Conservation (phyloP, 345 rosid species). For the Brassica nigra region DNA sequence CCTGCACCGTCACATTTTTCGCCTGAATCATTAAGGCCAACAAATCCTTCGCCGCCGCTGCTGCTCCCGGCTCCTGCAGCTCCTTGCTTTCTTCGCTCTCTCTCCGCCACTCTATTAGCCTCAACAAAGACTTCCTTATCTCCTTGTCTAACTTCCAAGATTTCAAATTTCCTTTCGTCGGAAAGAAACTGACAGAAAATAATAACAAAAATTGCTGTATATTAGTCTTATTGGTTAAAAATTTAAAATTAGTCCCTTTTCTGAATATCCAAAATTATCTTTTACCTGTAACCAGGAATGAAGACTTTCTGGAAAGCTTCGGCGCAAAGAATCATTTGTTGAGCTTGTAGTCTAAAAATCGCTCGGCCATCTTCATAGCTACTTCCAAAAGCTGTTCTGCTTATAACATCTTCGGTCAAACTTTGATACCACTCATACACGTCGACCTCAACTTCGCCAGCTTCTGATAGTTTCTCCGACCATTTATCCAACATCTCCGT, state of each 20-base stretch:
- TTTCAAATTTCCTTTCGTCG: slow-evolving; percentile 63
- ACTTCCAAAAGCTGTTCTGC: slow-evolving; percentile 76
- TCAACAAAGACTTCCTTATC: slow-evolving; percentile 60
- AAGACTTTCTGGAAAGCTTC: slow-evolving; percentile 67
- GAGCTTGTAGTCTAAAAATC: slow-evolving; percentile 66
- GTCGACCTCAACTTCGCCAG: slow-evolving; percentile 56
- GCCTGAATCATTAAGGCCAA: slow-evolving; percentile 65
- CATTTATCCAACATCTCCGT: slow-evolving; percentile 57
- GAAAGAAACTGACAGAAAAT: slow-evolving; percentile 53
- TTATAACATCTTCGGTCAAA: slow-evolving; percentile 75
- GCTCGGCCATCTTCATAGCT: slow-evolving; percentile 80
- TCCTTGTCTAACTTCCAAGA: slow-evolving; percentile 78
- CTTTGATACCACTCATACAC: slow-evolving; percentile 65
- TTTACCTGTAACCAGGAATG: slow-evolving; percentile 78
- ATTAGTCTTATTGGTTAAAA: not conserved
- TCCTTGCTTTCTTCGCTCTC: slow-evolving; percentile 3
- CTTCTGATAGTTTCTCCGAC: slow-evolving; percentile 41
- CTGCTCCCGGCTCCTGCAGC: not conserved
- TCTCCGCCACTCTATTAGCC: slow-evolving; percentile 56
- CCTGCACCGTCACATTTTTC: slow-evolving; percentile 45
- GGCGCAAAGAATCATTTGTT: slow-evolving; percentile 70
- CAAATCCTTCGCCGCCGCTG: slow-evolving; percentile 47
- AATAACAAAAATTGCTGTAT: not conserved
- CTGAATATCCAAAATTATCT: not conserved
- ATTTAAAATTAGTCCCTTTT: not conserved